Conservation (phyloP, 768 basidiomycete genomes). For the Chiua virens region DNA sequence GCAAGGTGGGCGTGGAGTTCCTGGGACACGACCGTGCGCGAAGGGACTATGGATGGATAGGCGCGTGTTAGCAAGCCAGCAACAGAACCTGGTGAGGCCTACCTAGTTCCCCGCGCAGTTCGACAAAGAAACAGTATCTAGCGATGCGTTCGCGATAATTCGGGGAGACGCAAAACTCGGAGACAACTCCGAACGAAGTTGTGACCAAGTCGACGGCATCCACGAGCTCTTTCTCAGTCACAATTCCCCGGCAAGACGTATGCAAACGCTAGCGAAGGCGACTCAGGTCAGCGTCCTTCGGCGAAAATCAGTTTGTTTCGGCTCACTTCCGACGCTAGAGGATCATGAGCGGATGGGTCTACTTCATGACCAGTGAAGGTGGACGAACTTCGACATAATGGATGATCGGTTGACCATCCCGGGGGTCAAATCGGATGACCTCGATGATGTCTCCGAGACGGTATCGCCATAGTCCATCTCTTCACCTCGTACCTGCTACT, state of each 20-base stretch:
- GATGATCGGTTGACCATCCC: not conserved
- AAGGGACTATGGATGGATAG: not conserved
- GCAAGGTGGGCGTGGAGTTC: conserved; percentile 11
- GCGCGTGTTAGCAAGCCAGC: not conserved
- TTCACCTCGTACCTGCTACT: not conserved
- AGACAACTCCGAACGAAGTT: conserved; percentile 17
- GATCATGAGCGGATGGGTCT: not conserved
- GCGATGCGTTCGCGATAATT: conserved; percentile 16
- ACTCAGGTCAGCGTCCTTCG: not conserved
- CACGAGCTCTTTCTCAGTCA: no score
- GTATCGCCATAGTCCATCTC: not conserved
- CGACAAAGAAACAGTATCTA: conserved; percentile 22
- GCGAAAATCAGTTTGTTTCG: no score
- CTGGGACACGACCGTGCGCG: not conserved
- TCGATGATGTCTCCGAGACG: no score
- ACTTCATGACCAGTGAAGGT: not conserved
- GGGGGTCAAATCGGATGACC: not conserved
- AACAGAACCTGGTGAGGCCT: not conserved
- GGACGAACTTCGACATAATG: conserved; percentile 21
- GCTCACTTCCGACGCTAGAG: conserved; percentile 20
- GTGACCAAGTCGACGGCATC: conserved; percentile 13
- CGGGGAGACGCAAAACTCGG: conserved; percentile 19
- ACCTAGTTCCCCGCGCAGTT: conserved; percentile 11
- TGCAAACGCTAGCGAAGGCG: conserved; percentile 1
- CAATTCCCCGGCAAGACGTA: no score